Evolutionary conservation across 1,139 yeast genomes (phyloP).

Genomic region (Dujonia santamariae): DNA sequence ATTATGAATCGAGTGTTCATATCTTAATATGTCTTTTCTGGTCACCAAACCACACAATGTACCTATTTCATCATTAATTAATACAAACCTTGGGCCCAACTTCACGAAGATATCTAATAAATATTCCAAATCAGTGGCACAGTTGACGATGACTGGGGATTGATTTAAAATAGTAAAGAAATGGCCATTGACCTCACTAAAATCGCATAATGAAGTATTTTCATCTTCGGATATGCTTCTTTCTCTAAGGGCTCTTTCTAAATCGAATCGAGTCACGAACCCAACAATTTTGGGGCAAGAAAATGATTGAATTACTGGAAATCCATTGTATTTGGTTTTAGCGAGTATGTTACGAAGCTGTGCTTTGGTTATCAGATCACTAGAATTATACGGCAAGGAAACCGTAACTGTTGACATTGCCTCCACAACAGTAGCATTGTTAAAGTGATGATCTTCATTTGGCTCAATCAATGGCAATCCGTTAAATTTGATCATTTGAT

Average conservation of each 20-base stretch:
- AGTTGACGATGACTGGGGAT: conserved; percentile 63
- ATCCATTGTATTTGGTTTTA: conserved; percentile 46
- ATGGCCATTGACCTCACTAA: conserved; percentile 20
- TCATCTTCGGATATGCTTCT: conserved; percentile 6
- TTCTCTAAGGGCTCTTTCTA: no score
- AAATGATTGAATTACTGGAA: conserved; percentile 48
- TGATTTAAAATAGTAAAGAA: conserved; percentile 48
- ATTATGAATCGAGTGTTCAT: conserved; percentile 37
- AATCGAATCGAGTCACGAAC: conserved; percentile 32
- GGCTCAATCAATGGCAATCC: conserved; percentile 85
- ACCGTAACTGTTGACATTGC: conserved; percentile 65
- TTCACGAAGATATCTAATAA: conserved; percentile 70
- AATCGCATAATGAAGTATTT: conserved; percentile 11
- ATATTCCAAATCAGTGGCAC: conserved; percentile 56
- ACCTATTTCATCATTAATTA: conserved; percentile 55
- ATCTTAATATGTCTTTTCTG: conserved; percentile 64
- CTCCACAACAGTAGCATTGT: conserved; percentile 50
- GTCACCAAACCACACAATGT: conserved; percentile 58
- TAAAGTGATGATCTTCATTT: conserved; percentile 62
- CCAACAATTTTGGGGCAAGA: conserved; percentile 33
- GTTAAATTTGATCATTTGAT: conserved; percentile 86
- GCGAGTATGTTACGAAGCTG: conserved; percentile 36
- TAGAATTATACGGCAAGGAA: conserved; percentile 41
- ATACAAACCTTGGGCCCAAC: conserved; percentile 74
- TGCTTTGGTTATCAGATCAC: conserved; percentile 26